phyloP scores from a whole-genome alignment of 148 eudicot genomes.

The Cornus controversa region DNA sequence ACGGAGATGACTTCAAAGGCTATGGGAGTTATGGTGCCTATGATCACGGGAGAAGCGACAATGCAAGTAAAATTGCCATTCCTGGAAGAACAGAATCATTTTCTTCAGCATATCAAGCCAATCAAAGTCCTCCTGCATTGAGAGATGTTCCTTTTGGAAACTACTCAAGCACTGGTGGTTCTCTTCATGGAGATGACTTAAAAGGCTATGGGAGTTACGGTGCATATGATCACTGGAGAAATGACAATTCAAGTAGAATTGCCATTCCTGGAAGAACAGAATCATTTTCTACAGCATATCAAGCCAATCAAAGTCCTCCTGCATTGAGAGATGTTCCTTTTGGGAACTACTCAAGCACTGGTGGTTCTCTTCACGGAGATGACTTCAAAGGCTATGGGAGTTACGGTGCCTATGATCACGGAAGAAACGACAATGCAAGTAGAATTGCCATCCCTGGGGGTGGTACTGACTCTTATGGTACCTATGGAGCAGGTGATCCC shows the following conservation, averaged over 20 bases:
- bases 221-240: background rate
- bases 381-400: background rate
- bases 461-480: conserved; percentile 8
- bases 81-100: conserved; percentile 18
- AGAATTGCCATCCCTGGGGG: conserved; percentile 1
- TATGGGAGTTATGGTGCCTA: conserved; percentile 6
- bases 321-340: background rate
- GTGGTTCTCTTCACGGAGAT: conserved; percentile 2
- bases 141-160: background rate
- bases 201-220: conserved; percentile 4
- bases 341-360: background rate
- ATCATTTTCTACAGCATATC: conserved; percentile 11
- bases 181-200: background rate
- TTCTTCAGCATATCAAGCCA: conserved; percentile 4
- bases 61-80: background rate
- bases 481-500: conserved; percentile 8
- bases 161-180: conserved; percentile 1
- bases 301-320: conserved; percentile 1
- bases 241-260: background rate
- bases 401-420: conserved; percentile 4
- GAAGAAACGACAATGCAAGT: background rate
- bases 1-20: background rate
- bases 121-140: conserved; percentile 1
- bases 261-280: conserved; percentile 13
- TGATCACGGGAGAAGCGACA: background rate